These are phyloP conservation scores for Microthyrium microscopicum DNA, from an alignment of 2,329 filamentous ascomycete genomes.

Conservation along the genomic window DNA sequence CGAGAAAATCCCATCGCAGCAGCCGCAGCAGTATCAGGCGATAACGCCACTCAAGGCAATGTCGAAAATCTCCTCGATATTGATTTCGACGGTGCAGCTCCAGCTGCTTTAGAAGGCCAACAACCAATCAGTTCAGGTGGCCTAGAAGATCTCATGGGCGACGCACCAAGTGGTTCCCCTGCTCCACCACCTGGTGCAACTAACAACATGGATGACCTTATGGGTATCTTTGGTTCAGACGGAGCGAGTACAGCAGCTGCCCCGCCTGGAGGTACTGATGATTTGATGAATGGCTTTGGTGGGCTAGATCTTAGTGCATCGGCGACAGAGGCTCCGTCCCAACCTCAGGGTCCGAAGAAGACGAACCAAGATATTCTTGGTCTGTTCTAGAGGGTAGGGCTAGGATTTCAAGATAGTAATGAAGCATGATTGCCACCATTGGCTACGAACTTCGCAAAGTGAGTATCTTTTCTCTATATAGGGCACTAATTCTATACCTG, in stretches of 20 bases:
- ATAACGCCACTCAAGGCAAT: conserved; percentile 50
- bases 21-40: conserved; percentile 43
- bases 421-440: no score
- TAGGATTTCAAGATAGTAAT: no score
- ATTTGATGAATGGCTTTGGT: conserved; percentile 67
- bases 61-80: conserved; percentile 92
- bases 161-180: conserved; percentile 53
- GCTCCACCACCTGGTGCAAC: conserved; percentile 35
- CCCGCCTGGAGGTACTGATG: conserved; percentile 26
- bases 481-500: no score
- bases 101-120: conserved; percentile 63
- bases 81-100: conserved; percentile 84
- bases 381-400: conserved; percentile 35
- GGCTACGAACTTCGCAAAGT: no score
- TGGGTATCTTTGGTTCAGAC: conserved; percentile 47
- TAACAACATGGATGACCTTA: conserved; percentile 66
- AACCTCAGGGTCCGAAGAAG: conserved; percentile 39
- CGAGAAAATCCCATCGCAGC: conserved; percentile 83
- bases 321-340: conserved; percentile 48
- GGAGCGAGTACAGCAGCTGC: conserved; percentile 15
- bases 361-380: conserved; percentile 39
- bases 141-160: conserved; percentile 37
- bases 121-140: conserved; percentile 32
- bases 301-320: conserved; percentile 56
- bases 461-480: no score